Evolutionary conservation across 2,329 filamentous ascomycete genomes (phyloP), one percentile per base, ranked within the genome.

Genomic region (Fusarium acutatum): DNA sequence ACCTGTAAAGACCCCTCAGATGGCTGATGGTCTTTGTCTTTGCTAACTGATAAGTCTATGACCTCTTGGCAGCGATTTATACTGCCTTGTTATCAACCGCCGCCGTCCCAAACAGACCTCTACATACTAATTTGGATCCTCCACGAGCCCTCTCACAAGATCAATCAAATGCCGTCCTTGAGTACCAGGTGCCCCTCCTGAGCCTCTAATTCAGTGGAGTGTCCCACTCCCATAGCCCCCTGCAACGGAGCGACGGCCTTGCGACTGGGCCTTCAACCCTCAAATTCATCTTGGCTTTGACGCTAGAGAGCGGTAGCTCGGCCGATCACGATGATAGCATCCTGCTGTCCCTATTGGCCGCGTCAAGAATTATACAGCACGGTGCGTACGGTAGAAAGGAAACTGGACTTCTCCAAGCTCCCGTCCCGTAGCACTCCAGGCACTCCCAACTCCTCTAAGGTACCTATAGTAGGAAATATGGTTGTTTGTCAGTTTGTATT

Each of bases 271-370:
- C 59, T 67, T 58, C 67, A 44, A 64, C 43, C 59, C 57, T 71
- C 61, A 64, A 63, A 66, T 47, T 22, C 64, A 68, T 68, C 73
- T 78, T 78, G 73, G 74, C 73, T 77, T 74, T 59, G 65, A 71
- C 74, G 70, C 75, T 77, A 77, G 66, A 68, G 60, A 62, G 62
- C 60, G 69, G 66, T 77, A 75, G 74, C 70, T 73, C 57, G 56
- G 73, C 65, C 73, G 76, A 78, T 78, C 76, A 44, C 49, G 60
- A 67, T 74, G 53, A 22, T 47, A 43, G 32, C 59, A 58, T 61
- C 44, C 63, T 67, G 24, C 28, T 20, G 44, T n/a, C 22, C 46
- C 57, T 32, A 69, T 72, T 71, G 49, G 64, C 24, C 22, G 24
- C 30, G 26, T 17, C 38, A 46, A 53, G 50, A 18, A n/a, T 44